Evolutionary conservation across 2,329 filamentous ascomycete species (phyloP).

Genomic region (Mollisiaceae sp.): DNA sequence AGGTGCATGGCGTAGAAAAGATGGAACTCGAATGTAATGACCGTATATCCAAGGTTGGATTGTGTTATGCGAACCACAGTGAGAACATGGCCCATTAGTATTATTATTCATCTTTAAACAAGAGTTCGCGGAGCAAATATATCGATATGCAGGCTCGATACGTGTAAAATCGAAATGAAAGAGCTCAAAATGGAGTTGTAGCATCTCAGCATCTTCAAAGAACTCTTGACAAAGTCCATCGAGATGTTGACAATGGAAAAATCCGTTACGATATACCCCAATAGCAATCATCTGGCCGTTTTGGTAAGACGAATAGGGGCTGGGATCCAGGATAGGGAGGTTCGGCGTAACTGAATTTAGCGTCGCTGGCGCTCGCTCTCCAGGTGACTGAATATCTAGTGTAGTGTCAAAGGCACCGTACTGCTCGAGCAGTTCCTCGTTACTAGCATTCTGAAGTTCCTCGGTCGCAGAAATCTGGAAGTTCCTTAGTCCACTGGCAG

Average conservation of each 20-base stretch:
- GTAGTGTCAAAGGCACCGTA: conserved; percentile 14
- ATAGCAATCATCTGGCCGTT: conserved; percentile 34
- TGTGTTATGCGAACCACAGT: conserved; percentile 19
- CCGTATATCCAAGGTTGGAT: conserved; percentile 39
- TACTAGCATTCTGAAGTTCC: too few relatives aligned
- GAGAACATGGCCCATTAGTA: conserved; percentile 23
- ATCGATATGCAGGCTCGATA: conserved; percentile 32
- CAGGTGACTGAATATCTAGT: conserved; percentile 31
- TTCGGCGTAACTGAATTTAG: conserved; percentile 10
- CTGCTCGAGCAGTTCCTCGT: conserved; percentile 6
- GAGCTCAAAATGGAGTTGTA: conserved; percentile 37
- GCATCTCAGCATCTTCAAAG: conserved; percentile 27
- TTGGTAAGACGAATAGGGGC: conserved; percentile 31
- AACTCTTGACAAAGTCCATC: conserved; percentile 27
- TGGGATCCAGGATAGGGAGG: conserved; percentile 16
- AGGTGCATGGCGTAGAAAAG: conserved; percentile 24
- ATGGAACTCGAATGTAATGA: conserved; percentile 31
- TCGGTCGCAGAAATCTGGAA: too few relatives aligned
- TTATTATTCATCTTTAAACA: conserved; percentile 25
- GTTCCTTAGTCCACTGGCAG: too few relatives aligned
- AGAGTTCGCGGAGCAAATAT: conserved; percentile 26
- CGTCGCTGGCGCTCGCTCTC: conserved; percentile 17
- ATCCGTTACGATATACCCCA: conserved; percentile 23
- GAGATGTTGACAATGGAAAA: conserved; percentile 32
- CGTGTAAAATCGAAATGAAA: conserved; percentile 37